These are phyloP conservation scores for Cryphonectria radicalis DNA, from an alignment of 2,329 filamentous ascomycete genomes.

Conservation along the genomic window DNA sequence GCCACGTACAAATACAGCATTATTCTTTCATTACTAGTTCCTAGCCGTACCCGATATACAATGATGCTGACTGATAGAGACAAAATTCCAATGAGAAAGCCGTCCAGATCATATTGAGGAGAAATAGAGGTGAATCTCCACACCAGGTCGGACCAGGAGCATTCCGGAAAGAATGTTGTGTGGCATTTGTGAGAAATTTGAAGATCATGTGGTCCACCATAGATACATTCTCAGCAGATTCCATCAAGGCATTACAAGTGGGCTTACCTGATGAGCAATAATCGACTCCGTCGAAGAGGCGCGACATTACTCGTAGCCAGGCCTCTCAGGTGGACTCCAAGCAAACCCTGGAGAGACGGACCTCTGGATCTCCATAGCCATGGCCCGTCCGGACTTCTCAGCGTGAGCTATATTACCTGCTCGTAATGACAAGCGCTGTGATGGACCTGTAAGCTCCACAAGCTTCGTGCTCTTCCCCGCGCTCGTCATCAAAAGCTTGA, in stretches of 20 bases:
- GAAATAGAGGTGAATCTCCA: no score
- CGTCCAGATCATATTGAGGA: no score
- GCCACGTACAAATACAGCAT: no score
- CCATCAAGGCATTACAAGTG: not conserved
- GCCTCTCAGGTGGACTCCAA: not conserved
- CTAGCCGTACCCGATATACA: no score
- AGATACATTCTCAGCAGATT: no score
- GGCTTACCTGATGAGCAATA: not conserved
- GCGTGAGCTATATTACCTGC: not conserved
- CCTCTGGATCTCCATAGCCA: not conserved
- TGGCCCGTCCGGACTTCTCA: not conserved
- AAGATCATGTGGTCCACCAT: no score
- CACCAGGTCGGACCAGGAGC: no score
- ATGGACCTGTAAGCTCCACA: not conserved
- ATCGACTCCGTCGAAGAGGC: not conserved
- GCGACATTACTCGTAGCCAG: not conserved
- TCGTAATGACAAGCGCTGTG: not conserved
- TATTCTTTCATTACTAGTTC: no score
- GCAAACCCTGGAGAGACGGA: not conserved
- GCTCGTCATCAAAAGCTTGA: conserved; percentile 12
- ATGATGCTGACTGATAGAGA: no score
- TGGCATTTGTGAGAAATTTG: no score
- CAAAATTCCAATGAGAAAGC: no score
- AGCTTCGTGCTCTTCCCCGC: conserved; percentile 5
- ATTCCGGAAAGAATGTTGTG: no score